Percentiles rank a stretch among this genome's conserved stretches.
Conservation (phyloP, 1,284 basidiomycete species). For the Kwoniella shivajii region DNA sequence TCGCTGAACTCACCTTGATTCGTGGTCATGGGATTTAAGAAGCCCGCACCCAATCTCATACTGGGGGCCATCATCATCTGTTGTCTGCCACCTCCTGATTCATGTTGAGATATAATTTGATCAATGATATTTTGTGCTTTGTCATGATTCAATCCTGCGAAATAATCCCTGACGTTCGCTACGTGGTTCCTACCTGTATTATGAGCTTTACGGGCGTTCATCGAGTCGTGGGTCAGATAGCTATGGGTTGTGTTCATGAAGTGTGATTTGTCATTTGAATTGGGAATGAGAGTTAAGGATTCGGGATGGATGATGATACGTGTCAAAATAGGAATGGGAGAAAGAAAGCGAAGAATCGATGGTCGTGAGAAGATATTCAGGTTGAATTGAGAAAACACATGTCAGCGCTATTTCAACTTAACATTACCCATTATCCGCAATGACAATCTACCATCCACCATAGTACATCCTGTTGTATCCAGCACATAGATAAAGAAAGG, state of each 20-base stretch:
- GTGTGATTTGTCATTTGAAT: not conserved
- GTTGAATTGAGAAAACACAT: too few species aligned
- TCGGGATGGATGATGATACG: not conserved
- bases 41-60: conserved; percentile 49
- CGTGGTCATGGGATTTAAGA: conserved; percentile 45
- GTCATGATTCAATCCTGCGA: conserved; percentile 91
- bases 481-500: too few species aligned
- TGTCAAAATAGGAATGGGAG: not conserved
- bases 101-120: conserved; percentile 89
- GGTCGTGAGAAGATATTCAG: too few species aligned
- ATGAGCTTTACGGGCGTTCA: conserved; percentile 87
- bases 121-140: conserved; percentile 96
- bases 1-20: conserved; percentile 16
- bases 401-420: too few species aligned
- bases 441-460: too few species aligned
- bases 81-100: conserved; percentile 57
- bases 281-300: not conserved
- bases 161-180: conserved; percentile 95
- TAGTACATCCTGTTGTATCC: too few species aligned
- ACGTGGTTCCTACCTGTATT: conserved; percentile 96
- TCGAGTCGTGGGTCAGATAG: conserved; percentile 45
- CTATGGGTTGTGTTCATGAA: not conserved
- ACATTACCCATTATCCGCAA: too few species aligned
- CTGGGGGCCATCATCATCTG: conserved; percentile 71
- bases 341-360: too few species aligned